phyloP scores from a whole-genome alignment of 2,329 filamentous ascomycete species.

The Fusarium goolgardi region DNA sequence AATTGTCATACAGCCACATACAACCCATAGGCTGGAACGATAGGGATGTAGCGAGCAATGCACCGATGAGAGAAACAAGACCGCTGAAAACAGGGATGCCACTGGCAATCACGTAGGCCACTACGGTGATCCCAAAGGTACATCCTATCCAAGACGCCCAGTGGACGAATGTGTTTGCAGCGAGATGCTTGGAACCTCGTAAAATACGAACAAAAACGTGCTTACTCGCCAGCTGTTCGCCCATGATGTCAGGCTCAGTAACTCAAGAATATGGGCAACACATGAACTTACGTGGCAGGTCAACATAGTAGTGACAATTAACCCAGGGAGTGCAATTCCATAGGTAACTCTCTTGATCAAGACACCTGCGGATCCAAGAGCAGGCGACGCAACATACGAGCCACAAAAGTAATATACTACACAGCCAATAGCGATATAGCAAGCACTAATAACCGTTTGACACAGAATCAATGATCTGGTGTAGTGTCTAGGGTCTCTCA shows the following conservation, averaged over 20 bases:
- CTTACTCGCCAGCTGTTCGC: slow-evolving; percentile 28
- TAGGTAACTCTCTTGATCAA: slow-evolving; percentile 59
- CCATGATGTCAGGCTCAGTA: background rate
- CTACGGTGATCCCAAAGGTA: slow-evolving; percentile 41
- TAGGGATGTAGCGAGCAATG: slow-evolving; percentile 49
- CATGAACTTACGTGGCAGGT: slow-evolving; percentile 44
- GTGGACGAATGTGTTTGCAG: slow-evolving; percentile 46
- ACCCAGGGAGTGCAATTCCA: slow-evolving; percentile 51
- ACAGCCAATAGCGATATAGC: slow-evolving; percentile 50
- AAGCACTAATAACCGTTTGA: slow-evolving; percentile 47
- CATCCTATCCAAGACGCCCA: slow-evolving; percentile 51
- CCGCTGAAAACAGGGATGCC: slow-evolving; percentile 44
- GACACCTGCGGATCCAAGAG: slow-evolving; percentile 58
- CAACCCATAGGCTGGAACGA: slow-evolving; percentile 48
- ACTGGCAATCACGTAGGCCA: slow-evolving; percentile 47
- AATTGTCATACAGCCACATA: slow-evolving; percentile 49
- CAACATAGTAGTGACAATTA: slow-evolving; percentile 45
- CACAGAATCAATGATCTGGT: slow-evolving; percentile 46
- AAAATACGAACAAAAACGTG: slow-evolving; percentile 39
- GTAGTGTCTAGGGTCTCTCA: slow-evolving; percentile 50
- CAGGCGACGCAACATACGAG: slow-evolving; percentile 59
- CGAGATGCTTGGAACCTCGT: slow-evolving; percentile 49
- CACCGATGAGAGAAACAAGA: slow-evolving; percentile 48
- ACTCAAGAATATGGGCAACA: accelerated
- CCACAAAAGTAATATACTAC: slow-evolving; percentile 62